Conservation (phyloP, 257 asterid species). For the Nemophila menziesii region DNA sequence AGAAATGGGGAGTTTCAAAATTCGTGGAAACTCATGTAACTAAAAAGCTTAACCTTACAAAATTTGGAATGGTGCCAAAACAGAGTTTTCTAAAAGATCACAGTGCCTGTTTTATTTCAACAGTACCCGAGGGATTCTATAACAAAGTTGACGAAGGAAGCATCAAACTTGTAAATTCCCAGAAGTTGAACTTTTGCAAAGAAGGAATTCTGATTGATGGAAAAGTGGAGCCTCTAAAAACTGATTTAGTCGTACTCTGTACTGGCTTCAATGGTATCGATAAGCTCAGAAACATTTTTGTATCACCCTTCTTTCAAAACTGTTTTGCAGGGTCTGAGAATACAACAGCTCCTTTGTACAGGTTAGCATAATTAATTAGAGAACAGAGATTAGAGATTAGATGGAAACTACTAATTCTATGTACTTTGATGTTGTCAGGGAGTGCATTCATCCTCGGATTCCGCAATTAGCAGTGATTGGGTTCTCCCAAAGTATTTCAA, state of each 20-base stretch:
- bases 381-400: background rate
- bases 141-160: constrained; percentile 40
- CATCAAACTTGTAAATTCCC: constrained; percentile 29
- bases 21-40: constrained; percentile 28
- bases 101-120: constrained; percentile 22
- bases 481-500: constrained; percentile 30
- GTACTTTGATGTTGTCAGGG: constrained; percentile 14
- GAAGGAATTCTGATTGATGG: constrained; percentile 28
- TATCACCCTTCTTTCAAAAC: constrained; percentile 17
- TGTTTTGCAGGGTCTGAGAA: constrained; percentile 15
- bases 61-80: constrained; percentile 32
- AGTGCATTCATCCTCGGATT: constrained; percentile 35
- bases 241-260: constrained; percentile 32
- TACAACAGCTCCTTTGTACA: constrained; percentile 27
- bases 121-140: constrained; percentile 36
- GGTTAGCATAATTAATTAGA: constrained; percentile 11
- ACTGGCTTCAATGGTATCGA: constrained; percentile 35
- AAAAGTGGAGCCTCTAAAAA: constrained; percentile 15
- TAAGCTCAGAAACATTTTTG: constrained; percentile 26
- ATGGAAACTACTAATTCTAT: no score
- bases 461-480: constrained; percentile 46
- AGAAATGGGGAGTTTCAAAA: constrained; percentile 41
- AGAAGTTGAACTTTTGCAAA: constrained; percentile 18
- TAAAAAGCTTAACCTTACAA: constrained; percentile 21
- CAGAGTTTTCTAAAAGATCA: constrained; percentile 28